Conservation (phyloP, 768 basidiomycete genomes). For the Mycena indigotica region DNA sequence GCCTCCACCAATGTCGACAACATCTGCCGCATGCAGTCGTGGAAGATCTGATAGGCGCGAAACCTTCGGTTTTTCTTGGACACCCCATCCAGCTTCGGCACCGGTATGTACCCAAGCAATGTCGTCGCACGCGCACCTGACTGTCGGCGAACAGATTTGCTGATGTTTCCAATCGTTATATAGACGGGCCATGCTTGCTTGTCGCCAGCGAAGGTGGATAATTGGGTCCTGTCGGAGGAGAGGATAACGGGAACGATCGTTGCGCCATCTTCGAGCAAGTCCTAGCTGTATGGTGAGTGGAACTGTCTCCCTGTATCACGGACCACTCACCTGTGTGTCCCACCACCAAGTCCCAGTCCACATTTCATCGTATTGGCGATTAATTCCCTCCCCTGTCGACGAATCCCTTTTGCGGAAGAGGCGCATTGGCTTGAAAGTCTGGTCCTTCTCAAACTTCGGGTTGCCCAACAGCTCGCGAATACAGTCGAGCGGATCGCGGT, state of each 20-base stretch:
- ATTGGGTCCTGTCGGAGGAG: background rate
- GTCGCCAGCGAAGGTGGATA: background rate
- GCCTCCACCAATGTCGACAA: background rate
- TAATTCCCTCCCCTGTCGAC: background rate
- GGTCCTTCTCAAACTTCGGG: conserved; percentile 25
- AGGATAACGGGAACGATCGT: background rate
- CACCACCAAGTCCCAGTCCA: conserved; percentile 37
- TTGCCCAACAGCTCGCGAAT: conserved; percentile 30
- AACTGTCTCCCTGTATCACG: background rate
- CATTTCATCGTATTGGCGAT: conserved; percentile 29
- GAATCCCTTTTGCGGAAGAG: conserved; percentile 2
- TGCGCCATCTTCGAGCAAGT: background rate
- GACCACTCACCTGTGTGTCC: conserved; percentile 29
- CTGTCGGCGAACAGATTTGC: background rate
- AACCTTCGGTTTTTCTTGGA: background rate
- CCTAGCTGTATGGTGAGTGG: background rate
- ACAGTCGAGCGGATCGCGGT: conserved; percentile 28
- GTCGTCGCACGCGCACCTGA: background rate
- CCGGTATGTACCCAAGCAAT: background rate
- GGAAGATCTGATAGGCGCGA: background rate
- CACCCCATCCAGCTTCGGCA: background rate
- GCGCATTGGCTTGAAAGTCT: conserved; percentile 29
- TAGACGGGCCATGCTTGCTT: background rate
- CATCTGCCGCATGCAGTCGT: background rate
- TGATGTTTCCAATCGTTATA: background rate